phyloP scores from a whole-genome alignment of 1,284 basidiomycete species.

The Puccinia polysora region DNA sequence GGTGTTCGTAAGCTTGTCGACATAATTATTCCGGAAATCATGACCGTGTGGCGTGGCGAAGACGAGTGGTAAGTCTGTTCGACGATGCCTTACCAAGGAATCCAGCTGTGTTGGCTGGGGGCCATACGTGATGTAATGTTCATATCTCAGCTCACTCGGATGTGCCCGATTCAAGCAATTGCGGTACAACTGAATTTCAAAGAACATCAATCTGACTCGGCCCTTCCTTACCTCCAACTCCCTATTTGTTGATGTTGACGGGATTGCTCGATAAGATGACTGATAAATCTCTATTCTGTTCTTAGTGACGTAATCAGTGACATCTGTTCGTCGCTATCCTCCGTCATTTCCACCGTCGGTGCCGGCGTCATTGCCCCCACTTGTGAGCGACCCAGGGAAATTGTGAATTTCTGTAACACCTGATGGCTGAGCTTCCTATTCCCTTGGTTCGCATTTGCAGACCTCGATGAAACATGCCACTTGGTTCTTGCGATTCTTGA shows the following conservation, averaged over 20 bases:
- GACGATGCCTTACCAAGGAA: constrained; percentile 35
- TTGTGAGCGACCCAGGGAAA: neutral
- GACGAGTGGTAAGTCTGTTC: constrained; percentile 86
- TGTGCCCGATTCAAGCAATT: constrained; percentile 54
- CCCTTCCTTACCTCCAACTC: neutral
- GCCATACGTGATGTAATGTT: constrained; percentile 48
- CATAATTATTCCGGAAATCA: constrained; percentile 68
- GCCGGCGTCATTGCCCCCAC: constrained; percentile 41
- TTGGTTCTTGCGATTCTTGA: constrained; percentile 79
- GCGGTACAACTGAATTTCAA: constrained; percentile 22
- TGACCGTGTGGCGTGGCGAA: constrained; percentile 88
- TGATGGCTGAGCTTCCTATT: no score
- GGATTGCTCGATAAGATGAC: neutral
- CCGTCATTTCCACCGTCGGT: constrained; percentile 35
- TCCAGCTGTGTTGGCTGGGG: no score
- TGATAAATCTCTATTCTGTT: neutral
- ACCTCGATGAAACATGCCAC: constrained; percentile 71
- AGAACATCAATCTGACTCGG: constrained; percentile 14
- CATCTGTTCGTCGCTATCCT: constrained; percentile 36
- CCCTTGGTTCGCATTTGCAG: no score
- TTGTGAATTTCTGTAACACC: no score
- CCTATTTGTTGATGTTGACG: neutral
- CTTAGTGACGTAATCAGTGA: constrained; percentile 39
- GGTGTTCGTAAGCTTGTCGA: constrained; percentile 78
- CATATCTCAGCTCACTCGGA: constrained; percentile 82